Base-by-base conservation (phyloP, 345 rosid genomes). In the Firmiana major region DNA sequence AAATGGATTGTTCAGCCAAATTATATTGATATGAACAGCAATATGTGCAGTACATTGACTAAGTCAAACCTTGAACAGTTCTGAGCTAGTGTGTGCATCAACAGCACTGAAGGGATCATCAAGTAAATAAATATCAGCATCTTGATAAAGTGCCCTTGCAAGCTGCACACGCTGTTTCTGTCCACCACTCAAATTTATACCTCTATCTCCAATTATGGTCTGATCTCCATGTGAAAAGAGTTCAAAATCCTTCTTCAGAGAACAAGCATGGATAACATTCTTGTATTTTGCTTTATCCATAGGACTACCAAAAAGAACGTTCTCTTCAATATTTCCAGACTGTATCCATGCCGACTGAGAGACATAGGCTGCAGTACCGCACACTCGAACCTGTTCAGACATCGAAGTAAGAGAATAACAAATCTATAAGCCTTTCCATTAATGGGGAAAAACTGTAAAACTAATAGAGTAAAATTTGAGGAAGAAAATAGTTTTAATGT, bases 81-180 rank as follows among this genome's bases (percentile, higher is more conserved):
- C 99, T 72, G 99, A 92, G 79, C 99, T 90, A 6, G 99, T 97
- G 75, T 97, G 99, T 26, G 98, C 99, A 87, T 97, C 99, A 80
- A 97, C 97, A 67, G 99, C 99, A 87, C 99, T 97, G 82, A 97
- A 97, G 66, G 99, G 99, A 78, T 97, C 99, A 78, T 97, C 99
- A 68, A 97, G 97, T 75, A 97, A 87, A 84, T 97, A 97, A 46
- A 97, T 87, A 78, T 97, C 99, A 48, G 98, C 99, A 84, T 94
- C 99, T 88, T 97, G 99, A 88, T 97, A 97, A 55, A 97, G 89
- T 7, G 99, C 99, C 87, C 99, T 89, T 75, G 99, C 99, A 58
- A 97, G 99, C 86, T 97, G 99, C 76, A 94, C 97, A 8, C 99
- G 92, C 74, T 97, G 99, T 84, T 97, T 97, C 88, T 97, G 99